phyloP scores from a whole-genome alignment of 805 yeast genomes.

The Candida broadrunensis region DNA sequence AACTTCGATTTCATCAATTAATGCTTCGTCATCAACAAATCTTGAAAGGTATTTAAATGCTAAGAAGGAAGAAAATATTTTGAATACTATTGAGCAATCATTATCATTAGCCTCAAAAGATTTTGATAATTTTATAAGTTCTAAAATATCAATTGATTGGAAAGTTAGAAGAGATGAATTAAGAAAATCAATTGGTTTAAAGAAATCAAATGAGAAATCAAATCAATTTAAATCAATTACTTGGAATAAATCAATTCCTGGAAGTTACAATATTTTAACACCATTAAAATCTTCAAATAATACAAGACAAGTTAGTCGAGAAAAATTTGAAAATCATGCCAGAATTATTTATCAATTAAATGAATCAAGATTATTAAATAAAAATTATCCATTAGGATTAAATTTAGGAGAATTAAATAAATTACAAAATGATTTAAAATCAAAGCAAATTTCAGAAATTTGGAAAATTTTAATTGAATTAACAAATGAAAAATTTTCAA shows the following conservation, averaged over 20 bases:
- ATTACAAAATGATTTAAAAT: conserved; percentile 56
- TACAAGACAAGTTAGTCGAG: conserved; percentile 37
- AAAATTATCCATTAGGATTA: conserved; percentile 53
- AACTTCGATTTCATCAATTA: neutral
- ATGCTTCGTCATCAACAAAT: conserved; percentile 15
- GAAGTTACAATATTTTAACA: conserved; percentile 30
- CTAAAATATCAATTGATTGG: conserved; percentile 82
- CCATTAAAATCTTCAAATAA: conserved; percentile 21
- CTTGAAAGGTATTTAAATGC: conserved; percentile 62
- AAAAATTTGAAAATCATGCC: conserved; percentile 73
- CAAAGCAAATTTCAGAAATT: conserved; percentile 69
- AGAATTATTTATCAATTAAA: conserved; percentile 68
- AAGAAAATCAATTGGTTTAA: conserved; percentile 65
- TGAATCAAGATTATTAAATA: conserved; percentile 55
- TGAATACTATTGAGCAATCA: conserved; percentile 79
- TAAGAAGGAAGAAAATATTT: conserved; percentile 78
- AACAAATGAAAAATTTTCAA: conserved; percentile 33
- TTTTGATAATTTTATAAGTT: conserved; percentile 73
- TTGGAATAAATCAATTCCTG: conserved; percentile 35
- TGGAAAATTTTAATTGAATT: conserved; percentile 65
- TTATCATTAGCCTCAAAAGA: conserved; percentile 72
- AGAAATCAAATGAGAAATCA: conserved; percentile 4
- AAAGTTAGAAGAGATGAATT: conserved; percentile 70
- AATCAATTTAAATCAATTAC: conserved; percentile 21
- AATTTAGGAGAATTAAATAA: conserved; percentile 61